A percentile compares a stretch with the other conserved stretches of the same genome.
Conservation (phyloP, 2,329 filamentous ascomycete genomes). For the Sporothrix luriei region DNA sequence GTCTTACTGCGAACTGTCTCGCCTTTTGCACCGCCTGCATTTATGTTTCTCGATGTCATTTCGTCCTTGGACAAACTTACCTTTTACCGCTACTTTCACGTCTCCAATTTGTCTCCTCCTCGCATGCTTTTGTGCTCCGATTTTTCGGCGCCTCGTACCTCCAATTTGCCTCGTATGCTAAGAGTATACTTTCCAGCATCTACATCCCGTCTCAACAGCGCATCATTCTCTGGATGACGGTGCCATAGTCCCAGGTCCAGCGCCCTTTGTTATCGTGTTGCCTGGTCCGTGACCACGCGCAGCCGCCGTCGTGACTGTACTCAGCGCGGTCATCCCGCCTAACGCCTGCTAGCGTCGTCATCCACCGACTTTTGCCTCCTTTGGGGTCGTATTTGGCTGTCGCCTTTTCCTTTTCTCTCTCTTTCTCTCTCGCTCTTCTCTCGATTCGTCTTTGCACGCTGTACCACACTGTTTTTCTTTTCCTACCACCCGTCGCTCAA, state of each 20-base stretch:
- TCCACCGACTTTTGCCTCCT: constrained; percentile 30
- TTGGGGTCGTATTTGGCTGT: constrained; percentile 18
- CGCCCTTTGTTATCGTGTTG: constrained; percentile 20
- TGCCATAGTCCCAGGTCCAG: constrained; percentile 4
- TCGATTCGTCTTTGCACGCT: background rate
- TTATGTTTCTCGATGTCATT: constrained; percentile 13
- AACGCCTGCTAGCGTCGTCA: constrained; percentile 33
- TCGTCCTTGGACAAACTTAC: background rate
- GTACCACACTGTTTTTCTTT: background rate
- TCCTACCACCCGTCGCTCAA: background rate
- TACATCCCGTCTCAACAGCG: background rate
- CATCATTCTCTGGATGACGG: constrained; percentile 10
- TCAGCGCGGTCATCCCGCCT: constrained; percentile 15
- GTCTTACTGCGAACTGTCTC: background rate
- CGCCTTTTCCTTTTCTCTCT: constrained; percentile 17
- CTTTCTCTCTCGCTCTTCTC: constrained; percentile 14
- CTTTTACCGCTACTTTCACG: background rate
- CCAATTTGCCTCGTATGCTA: too few species aligned
- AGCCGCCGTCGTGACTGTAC: constrained; percentile 23
- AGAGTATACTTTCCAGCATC: background rate
- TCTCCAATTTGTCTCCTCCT: background rate
- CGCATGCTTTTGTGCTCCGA: background rate
- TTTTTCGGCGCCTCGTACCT: background rate
- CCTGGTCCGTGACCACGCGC: constrained; percentile 28
- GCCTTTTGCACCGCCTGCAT: constrained; percentile 20